These are phyloP conservation scores for Hypholoma fasciculare DNA, from an alignment of 768 basidiomycete species.

Conservation along the genomic window DNA sequence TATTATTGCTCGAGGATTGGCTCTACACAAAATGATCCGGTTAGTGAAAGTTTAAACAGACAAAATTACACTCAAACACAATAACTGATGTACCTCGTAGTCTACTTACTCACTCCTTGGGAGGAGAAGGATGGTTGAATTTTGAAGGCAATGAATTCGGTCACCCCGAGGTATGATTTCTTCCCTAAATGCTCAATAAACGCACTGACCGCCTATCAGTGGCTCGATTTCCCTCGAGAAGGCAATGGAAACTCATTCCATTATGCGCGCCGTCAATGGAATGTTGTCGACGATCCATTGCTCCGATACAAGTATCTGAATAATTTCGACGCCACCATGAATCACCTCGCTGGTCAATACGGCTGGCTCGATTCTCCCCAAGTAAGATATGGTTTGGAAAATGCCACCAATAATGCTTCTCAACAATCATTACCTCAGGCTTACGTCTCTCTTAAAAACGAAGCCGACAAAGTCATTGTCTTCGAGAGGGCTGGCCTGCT, in stretches of 20 bases:
- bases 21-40: slow-evolving; percentile 98
- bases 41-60: slow-evolving; percentile 28
- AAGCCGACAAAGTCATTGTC: slow-evolving; percentile 89
- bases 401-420: not conserved
- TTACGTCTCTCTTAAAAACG: slow-evolving; percentile 92
- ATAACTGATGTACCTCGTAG: slow-evolving; percentile 36
- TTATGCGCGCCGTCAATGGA: slow-evolving; percentile 96
- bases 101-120: slow-evolving; percentile 86
- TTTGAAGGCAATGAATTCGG: slow-evolving; percentile 99
- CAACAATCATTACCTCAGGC: slow-evolving; percentile 47
- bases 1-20: slow-evolving; percentile 83
- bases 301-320: slow-evolving; percentile 95
- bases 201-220: slow-evolving; percentile 40
- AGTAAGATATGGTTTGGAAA: slow-evolving; percentile 38
- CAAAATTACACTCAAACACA: not conserved
- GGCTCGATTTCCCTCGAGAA: slow-evolving; percentile 98
- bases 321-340: slow-evolving; percentile 93
- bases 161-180: slow-evolving; percentile 79
- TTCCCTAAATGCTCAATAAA: not conserved
- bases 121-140: slow-evolving; percentile 97
- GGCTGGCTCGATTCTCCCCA: slow-evolving; percentile 84
- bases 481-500: slow-evolving; percentile 93
- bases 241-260: slow-evolving; percentile 97
- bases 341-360: slow-evolving; percentile 76
- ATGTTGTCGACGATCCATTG: slow-evolving; percentile 80